These are phyloP conservation scores for Cadophora gregata DNA, from an alignment of 2,329 filamentous ascomycete genomes.

Conservation along the genomic window DNA sequence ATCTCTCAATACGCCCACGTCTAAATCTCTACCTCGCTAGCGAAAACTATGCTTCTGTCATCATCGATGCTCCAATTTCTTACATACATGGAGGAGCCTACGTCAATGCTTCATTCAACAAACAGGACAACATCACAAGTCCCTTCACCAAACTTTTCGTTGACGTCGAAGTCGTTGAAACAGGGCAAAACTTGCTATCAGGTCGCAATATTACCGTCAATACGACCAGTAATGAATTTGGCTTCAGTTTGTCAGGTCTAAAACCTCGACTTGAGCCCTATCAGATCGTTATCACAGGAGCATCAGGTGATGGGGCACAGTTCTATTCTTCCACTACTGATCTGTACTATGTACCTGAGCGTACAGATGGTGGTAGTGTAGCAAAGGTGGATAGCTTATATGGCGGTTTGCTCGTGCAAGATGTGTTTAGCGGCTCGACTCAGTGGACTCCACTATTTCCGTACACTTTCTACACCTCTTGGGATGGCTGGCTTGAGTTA, in stretches of 20 bases:
- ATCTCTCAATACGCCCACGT: conserved; percentile 50
- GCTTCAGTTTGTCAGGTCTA: conserved; percentile 44
- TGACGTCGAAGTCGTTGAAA: conserved; percentile 39
- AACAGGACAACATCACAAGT: conserved; percentile 31
- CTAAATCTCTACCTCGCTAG: conserved; percentile 52
- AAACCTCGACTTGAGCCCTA: conserved; percentile 45
- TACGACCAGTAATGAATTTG: conserved; percentile 45
- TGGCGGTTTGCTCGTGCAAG: conserved; percentile 50
- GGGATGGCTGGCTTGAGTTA: conserved; percentile 46
- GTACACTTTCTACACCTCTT: conserved; percentile 52
- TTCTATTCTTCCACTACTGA: conserved; percentile 46
- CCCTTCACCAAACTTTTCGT: conserved; percentile 34
- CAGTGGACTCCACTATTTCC: conserved; percentile 48
- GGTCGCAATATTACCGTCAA: conserved; percentile 44
- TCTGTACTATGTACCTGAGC: conserved; percentile 49
- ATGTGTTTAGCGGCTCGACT: conserved; percentile 38
- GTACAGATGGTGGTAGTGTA: conserved; percentile 50
- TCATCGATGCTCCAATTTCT: conserved; percentile 50
- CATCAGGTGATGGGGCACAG: conserved; percentile 40
- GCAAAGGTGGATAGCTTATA: conserved; percentile 52
- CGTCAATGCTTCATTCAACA: conserved; percentile 35
- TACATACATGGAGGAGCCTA: conserved; percentile 46
- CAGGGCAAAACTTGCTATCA: conserved; percentile 36
- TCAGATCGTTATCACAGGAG: conserved; percentile 45
- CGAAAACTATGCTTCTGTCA: conserved; percentile 48